phyloP scores from a whole-genome alignment of 441 rosid species.

The Pelargonium australe region DNA sequence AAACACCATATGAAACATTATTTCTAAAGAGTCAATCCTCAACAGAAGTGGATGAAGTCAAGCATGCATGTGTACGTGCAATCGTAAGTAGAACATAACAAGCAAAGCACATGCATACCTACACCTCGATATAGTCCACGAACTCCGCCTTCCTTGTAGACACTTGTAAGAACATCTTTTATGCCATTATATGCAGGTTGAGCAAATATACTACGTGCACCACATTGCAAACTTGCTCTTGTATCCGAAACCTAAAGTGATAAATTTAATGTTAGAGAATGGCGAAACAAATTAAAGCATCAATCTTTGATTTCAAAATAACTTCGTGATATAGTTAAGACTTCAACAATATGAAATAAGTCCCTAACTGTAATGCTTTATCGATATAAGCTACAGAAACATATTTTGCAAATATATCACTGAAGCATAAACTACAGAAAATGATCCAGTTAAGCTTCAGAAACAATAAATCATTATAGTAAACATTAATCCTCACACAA shows the following conservation, averaged over 20 bases:
- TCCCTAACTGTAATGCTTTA: neutral
- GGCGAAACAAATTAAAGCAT: slow-evolving; percentile 10
- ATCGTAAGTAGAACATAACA: neutral
- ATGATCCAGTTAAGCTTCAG: too few species aligned
- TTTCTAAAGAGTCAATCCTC: too few species aligned
- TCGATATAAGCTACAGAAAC: neutral
- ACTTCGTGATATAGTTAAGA: too few species aligned
- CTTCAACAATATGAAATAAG: neutral
- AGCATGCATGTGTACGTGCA: neutral
- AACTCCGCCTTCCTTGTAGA: slow-evolving; percentile 74
- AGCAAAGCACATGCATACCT: slow-evolving; percentile 39
- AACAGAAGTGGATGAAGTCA: neutral
- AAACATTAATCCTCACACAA: too few species aligned
- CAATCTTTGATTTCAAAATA: neutral
- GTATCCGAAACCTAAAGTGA: slow-evolving; percentile 49
- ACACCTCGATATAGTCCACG: slow-evolving; percentile 84
- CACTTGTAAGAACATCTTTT: slow-evolving; percentile 61
- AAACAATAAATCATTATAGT: too few species aligned
- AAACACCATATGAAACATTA: too few species aligned
- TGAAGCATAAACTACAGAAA: neutral
- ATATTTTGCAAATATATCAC: too few species aligned
- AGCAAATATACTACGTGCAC: slow-evolving; percentile 33
- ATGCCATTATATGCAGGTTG: slow-evolving; percentile 66
- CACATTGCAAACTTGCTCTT: slow-evolving; percentile 29
- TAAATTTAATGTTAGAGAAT: slow-evolving; percentile 6